A percentile compares a stretch with the other conserved stretches of the same genome.
phyloP scores from a whole-genome alignment of 2,329 filamentous ascomycete genomes.

The Chrysoporthe puriensis region DNA sequence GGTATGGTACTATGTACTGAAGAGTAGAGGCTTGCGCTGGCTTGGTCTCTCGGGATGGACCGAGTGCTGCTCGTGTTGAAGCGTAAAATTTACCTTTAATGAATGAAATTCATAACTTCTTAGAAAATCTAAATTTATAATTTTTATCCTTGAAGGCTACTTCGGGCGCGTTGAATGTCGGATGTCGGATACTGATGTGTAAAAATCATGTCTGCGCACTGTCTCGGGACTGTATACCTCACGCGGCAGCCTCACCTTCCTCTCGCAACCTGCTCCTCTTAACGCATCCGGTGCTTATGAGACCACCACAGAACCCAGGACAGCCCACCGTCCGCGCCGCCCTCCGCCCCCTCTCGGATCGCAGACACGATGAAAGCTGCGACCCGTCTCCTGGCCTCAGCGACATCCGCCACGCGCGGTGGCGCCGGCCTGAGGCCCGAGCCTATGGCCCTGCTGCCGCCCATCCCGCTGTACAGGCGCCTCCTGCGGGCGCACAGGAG shows the following conservation, averaged over 20 bases:
- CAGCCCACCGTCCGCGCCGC: no score
- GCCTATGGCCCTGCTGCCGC: constrained; percentile 75
- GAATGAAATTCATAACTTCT: no score
- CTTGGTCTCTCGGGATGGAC: not conserved
- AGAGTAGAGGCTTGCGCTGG: not conserved
- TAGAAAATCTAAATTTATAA: no score
- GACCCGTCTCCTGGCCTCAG: constrained; percentile 42
- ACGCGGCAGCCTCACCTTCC: not conserved
- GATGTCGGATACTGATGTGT: not conserved
- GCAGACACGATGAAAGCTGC: constrained; percentile 18
- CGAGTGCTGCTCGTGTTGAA: not conserved
- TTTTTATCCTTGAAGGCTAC: no score
- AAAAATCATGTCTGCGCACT: constrained; percentile 1
- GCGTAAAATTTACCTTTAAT: no score
- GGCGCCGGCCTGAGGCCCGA: constrained; percentile 43
- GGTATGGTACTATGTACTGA: not conserved
- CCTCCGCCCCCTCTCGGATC: not conserved
- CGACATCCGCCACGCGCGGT: constrained; percentile 38
- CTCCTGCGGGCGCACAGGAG: constrained; percentile 85
- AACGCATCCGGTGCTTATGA: not conserved
- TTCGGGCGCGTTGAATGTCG: not conserved
- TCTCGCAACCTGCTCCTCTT: not conserved
- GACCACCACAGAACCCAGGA: not conserved
- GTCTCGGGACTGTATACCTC: not conserved
- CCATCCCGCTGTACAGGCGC: constrained; percentile 86